Evolutionary conservation across 2,329 filamentous ascomycete genomes (phyloP).

Genomic region (Ophiostoma angusticollis): DNA sequence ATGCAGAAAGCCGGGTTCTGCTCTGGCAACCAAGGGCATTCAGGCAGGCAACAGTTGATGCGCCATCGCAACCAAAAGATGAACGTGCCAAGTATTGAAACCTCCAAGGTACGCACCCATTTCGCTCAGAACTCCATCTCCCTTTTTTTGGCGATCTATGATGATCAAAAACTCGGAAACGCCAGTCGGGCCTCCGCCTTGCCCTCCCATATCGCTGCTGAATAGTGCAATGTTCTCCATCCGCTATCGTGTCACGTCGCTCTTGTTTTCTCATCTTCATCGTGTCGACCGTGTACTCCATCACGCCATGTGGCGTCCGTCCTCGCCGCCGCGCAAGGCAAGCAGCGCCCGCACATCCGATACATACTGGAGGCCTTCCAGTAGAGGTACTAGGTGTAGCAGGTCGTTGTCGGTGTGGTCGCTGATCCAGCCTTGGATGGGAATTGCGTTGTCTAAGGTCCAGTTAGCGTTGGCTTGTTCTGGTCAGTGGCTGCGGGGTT

Average conservation of each 20-base stretch:
- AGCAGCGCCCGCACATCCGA: slow-evolving; percentile 88
- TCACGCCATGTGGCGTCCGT: slow-evolving; percentile 45
- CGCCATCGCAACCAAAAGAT: too few species aligned
- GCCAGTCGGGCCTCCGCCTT: too few species aligned
- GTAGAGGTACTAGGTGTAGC: slow-evolving; percentile 77
- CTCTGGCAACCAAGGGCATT: too few species aligned
- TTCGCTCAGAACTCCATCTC: too few species aligned
- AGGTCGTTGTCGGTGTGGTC: slow-evolving; percentile 95
- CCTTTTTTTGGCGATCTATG: too few species aligned
- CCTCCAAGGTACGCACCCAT: too few species aligned
- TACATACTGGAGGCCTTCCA: slow-evolving; percentile 92
- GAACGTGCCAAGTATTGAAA: too few species aligned
- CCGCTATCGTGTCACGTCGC: background rate
- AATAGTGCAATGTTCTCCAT: slow-evolving; percentile 1
- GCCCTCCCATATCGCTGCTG: too few species aligned
- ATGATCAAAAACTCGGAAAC: too few species aligned
- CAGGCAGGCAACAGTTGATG: too few species aligned
- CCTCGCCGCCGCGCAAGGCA: slow-evolving; percentile 77
- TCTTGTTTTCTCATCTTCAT: background rate
- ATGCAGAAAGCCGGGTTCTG: too few species aligned
- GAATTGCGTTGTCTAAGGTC: slow-evolving; percentile 99
- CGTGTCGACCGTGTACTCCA: background rate
- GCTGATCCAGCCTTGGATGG: slow-evolving; percentile 98
- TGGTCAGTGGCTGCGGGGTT: background rate
- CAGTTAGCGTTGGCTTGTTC: too few species aligned